Evolutionary conservation across 768 basidiomycete genomes (phyloP), one percentile per base, ranked within the genome.

Genomic region (Porpolomopsis calyptriformis): DNA sequence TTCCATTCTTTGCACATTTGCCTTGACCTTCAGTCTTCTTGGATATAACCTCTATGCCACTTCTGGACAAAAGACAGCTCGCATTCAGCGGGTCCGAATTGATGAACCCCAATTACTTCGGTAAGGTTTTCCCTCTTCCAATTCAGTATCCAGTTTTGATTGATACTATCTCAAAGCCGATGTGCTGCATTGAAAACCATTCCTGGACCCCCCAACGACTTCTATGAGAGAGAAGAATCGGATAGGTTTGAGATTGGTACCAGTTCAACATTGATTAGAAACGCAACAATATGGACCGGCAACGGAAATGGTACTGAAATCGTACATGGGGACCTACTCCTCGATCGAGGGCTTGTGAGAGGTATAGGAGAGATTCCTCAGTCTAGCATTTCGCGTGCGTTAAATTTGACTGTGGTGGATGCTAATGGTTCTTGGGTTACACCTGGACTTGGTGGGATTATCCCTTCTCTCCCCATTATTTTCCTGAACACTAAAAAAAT

Each of bases 161-260:
- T 39, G 14, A 14, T 43, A 24, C 24, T 16, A 29, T 25, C 14
- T 29, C 54, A 18, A 41, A 43, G 54, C n/a, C 68, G 59, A 43
- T 94, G 54, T 76, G 78, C 46, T 64, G 69, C 56, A 60, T 65
- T 64, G 63, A 77, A 60, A 65, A 67, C 49, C 63, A 68, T 43
- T 60, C 78, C 84, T 35, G 58, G 57, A 23, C 61, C 61, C 19
- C 55, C 67, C 12, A 46, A 54, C 6, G 47, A 54, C n/a, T 74
- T 73, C 45, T 53, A 54, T 40, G 61, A 62, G 26, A 66, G 75
- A 14, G 65, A 71, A 24, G 57, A 59, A 37, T 85, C 82, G 2
- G 85, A 87, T 55, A 64, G 85, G 33, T 82, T 73, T 50, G 82
- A 78, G 52, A 63, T 63, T 3, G 85, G 81, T 1, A 85, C 84